phyloP scores from a whole-genome alignment of 2,329 filamentous ascomycete species.

The Ophiosphaerella korrae region DNA sequence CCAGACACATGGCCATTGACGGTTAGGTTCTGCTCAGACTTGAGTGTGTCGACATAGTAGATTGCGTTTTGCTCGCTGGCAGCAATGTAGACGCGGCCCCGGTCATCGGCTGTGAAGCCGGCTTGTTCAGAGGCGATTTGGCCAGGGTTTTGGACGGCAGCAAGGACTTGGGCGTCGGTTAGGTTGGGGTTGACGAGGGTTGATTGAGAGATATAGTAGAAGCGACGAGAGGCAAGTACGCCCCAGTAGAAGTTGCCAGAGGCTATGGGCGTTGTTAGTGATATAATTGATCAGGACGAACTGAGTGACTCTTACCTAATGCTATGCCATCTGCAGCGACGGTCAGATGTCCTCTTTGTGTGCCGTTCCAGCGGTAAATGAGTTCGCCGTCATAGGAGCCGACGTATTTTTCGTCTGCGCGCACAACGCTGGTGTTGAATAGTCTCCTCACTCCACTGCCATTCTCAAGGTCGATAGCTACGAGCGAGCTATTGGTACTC shows the following conservation, averaged over 20 bases:
- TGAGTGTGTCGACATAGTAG: conserved; percentile 50
- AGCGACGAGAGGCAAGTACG: conserved; percentile 48
- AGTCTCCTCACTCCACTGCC: conserved; percentile 45
- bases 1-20: conserved; percentile 44
- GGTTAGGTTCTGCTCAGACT: conserved; percentile 40
- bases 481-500: conserved; percentile 43
- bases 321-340: conserved; percentile 48
- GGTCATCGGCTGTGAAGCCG: conserved; percentile 51
- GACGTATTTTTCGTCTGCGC: conserved; percentile 48
- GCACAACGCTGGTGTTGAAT: conserved; percentile 43
- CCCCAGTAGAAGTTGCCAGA: conserved; percentile 52
- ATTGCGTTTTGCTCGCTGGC: conserved; percentile 53
- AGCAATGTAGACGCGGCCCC: conserved; percentile 49
- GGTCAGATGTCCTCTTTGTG: conserved; percentile 32
- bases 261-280: conserved; percentile 19
- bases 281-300: background rate
- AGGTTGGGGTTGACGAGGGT: conserved; percentile 37
- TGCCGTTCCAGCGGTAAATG: conserved; percentile 47
- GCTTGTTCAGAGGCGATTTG: conserved; percentile 50
- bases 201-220: conserved; percentile 49
- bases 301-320: conserved; percentile 19
- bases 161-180: conserved; percentile 44
- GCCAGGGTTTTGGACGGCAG: conserved; percentile 47
- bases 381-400: conserved; percentile 45
- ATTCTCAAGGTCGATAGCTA: conserved; percentile 48